These are phyloP conservation scores for Rachicladosporium sp. DNA, from an alignment of 2,329 filamentous ascomycete genomes.

Conservation along the genomic window DNA sequence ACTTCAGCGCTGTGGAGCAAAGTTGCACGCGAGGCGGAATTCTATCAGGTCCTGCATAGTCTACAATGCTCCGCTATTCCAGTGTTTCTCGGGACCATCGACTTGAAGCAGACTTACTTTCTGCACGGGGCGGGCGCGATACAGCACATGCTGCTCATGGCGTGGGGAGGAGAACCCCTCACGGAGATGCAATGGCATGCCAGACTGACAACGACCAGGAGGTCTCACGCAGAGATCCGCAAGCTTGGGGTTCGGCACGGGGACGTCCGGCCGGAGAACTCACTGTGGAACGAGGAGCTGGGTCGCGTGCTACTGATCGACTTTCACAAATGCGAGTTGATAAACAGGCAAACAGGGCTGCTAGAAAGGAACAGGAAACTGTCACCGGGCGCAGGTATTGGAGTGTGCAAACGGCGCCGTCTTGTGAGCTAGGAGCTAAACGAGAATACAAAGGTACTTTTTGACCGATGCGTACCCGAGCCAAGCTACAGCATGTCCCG, in stretches of 20 bases:
- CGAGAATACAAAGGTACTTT: no score
- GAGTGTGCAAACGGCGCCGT: no score
- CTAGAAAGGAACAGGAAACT: conserved; percentile 1
- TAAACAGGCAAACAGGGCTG: neutral
- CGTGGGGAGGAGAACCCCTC: conserved; percentile 20
- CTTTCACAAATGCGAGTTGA: conserved; percentile 13
- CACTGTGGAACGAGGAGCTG: conserved; percentile 17
- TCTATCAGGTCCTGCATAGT: conserved; percentile 25
- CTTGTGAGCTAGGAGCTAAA: no score
- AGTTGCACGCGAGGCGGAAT: conserved; percentile 25
- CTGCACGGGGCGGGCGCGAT: conserved; percentile 23
- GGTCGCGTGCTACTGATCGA: conserved; percentile 14
- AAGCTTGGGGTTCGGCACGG: conserved; percentile 11
- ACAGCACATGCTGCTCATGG: conserved; percentile 25
- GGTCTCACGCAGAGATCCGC: conserved; percentile 5
- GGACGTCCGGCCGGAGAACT: conserved; percentile 14
- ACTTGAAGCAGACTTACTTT: conserved; percentile 27
- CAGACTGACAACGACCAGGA: neutral
- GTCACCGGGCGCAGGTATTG: no score
- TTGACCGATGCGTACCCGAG: no score
- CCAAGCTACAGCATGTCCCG: no score
- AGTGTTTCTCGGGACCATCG: conserved; percentile 28
- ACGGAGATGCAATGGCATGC: conserved; percentile 3
- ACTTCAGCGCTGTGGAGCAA: conserved; percentile 21
- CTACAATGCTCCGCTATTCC: conserved; percentile 27